Conservation (phyloP, 371 early-diverging fungal genomes). For the Mucor mucedo region DNA sequence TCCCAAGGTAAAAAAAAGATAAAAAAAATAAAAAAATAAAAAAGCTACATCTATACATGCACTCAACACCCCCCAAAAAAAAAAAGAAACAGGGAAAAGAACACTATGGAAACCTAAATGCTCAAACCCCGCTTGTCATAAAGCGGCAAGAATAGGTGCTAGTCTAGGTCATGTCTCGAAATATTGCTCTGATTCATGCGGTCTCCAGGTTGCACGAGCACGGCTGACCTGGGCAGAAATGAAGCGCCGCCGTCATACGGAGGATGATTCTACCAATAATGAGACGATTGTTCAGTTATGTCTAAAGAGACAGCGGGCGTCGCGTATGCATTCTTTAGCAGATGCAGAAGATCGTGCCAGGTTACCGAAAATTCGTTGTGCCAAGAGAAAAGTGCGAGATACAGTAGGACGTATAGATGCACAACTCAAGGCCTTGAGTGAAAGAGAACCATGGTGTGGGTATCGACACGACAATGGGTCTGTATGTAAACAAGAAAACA, state of each 20-base stretch:
- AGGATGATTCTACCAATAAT: too few relatives aligned
- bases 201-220: slow-evolving; percentile 50
- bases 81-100: slow-evolving; percentile 47
- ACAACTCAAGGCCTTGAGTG: neutral
- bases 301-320: slow-evolving; percentile 17
- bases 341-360: slow-evolving; percentile 34
- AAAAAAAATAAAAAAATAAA: too few relatives aligned
- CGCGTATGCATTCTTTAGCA: slow-evolving; percentile 26
- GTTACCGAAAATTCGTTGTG: slow-evolving; percentile 18
- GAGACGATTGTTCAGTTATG: slow-evolving; percentile 10
- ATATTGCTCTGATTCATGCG: slow-evolving; percentile 47
- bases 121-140: slow-evolving; percentile 47
- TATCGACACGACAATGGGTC: slow-evolving; percentile 43
- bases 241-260: slow-evolving; percentile 24
- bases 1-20: slow-evolving; percentile 42
- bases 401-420: neutral
- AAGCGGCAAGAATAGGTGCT: slow-evolving; percentile 36
- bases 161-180: slow-evolving; percentile 42
- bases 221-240: slow-evolving; percentile 41
- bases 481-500: slow-evolving; percentile 21
- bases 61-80: neutral
- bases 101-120: slow-evolving; percentile 59
- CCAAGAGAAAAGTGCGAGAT: slow-evolving; percentile 17
- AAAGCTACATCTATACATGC: neutral
- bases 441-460: too few relatives aligned